Conservation (phyloP, 805 yeast genomes). For the Suhomyces xylopsoci region DNA sequence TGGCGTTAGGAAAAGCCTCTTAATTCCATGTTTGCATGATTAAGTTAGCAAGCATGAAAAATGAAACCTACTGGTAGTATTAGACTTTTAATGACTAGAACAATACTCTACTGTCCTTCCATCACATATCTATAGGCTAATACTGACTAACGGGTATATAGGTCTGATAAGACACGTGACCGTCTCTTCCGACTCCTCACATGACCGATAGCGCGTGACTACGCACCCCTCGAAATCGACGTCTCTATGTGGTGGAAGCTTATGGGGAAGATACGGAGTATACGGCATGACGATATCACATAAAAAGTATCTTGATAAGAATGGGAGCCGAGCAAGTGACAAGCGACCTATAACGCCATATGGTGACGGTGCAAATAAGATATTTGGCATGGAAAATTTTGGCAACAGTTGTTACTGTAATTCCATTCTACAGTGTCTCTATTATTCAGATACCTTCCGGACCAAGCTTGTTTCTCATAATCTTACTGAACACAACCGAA, state of each 20-base stretch:
- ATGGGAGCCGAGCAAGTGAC: neutral
- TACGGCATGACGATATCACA: neutral
- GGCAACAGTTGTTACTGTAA: conserved; percentile 95
- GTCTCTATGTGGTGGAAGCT: neutral
- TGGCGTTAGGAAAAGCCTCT: neutral
- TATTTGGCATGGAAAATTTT: conserved; percentile 79
- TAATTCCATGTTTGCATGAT: neutral
- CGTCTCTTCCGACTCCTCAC: neutral
- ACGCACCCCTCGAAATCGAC: neutral
- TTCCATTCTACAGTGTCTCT: conserved; percentile 85
- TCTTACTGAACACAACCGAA: conserved; percentile 28
- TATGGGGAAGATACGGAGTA: neutral
- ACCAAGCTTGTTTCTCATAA: conserved; percentile 39
- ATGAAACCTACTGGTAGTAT: neutral
- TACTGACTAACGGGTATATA: neutral
- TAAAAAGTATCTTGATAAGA: neutral
- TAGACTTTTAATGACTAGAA: neutral
- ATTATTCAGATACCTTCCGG: conserved; percentile 69
- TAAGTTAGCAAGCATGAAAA: neutral
- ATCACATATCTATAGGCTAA: neutral
- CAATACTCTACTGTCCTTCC: neutral
- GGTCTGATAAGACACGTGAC: neutral
- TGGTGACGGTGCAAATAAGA: conserved; percentile 68
- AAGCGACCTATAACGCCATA: conserved; percentile 4
- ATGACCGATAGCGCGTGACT: neutral